Percentiles rank a stretch among this genome's conserved stretches.
phyloP scores from a whole-genome alignment of 768 basidiomycete genomes.

The Lepiota subincarnata region DNA sequence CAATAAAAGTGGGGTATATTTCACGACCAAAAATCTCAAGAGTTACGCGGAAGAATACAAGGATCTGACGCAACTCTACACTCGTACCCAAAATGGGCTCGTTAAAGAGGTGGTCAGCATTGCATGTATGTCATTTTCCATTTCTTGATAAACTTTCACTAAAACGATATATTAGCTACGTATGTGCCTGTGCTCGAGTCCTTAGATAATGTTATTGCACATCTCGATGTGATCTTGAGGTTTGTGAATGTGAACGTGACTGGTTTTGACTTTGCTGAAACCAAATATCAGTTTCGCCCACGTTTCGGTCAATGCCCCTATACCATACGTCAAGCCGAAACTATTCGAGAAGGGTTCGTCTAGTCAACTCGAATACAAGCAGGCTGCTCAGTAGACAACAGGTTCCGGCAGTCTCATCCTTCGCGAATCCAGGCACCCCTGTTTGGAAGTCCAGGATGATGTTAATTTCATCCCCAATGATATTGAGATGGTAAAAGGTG shows the following conservation, averaged over 20 bases:
- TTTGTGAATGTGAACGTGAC: slow-evolving; percentile 27
- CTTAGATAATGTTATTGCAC: slow-evolving; percentile 79
- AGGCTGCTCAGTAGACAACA: slow-evolving; percentile 23
- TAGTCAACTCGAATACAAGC: background rate
- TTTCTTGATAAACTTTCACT: background rate
- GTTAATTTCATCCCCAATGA: slow-evolving; percentile 95
- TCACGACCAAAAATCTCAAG: slow-evolving; percentile 77
- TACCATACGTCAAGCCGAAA: slow-evolving; percentile 83
- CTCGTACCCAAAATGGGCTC: slow-evolving; percentile 69
- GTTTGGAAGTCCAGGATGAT: slow-evolving; percentile 94
- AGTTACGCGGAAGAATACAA: slow-evolving; percentile 66
- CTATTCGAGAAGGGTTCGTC: slow-evolving; percentile 70
- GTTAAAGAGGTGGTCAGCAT: slow-evolving; percentile 93
- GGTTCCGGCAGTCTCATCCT: slow-evolving; percentile 80
- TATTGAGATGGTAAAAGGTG: slow-evolving; percentile 88
- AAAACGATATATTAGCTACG: slow-evolving; percentile 54
- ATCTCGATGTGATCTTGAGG: slow-evolving; percentile 91
- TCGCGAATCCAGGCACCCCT: slow-evolving; percentile 89
- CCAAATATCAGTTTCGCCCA: slow-evolving; percentile 71
- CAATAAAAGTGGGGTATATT: slow-evolving; percentile 82
- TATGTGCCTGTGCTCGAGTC: slow-evolving; percentile 87
- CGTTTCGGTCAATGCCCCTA: slow-evolving; percentile 82
- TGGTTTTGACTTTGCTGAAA: background rate
- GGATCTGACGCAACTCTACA: slow-evolving; percentile 65
- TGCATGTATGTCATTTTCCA: slow-evolving; percentile 57